These are phyloP conservation scores for Letharia lupina DNA, from an alignment of 495 filamentous ascomycete species.

Conservation along the genomic window DNA sequence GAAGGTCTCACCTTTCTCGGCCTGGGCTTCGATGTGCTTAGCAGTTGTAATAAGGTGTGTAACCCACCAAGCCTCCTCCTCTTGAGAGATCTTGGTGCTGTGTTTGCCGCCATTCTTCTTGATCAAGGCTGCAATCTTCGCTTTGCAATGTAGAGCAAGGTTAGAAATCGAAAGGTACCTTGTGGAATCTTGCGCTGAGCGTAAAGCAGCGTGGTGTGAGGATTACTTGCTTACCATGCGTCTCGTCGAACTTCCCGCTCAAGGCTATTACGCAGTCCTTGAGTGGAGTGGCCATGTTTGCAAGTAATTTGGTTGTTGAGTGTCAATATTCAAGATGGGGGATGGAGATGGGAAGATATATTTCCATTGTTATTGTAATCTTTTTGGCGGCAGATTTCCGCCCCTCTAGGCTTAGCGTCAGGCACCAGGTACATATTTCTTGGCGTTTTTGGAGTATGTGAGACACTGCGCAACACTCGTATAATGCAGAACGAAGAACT, in stretches of 20 bases:
- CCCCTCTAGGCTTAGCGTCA: conserved; percentile 1
- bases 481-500: neutral
- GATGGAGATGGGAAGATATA: neutral
- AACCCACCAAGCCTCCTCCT: conserved; percentile 24
- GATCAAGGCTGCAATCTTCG: conserved; percentile 34
- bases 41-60: conserved; percentile 48
- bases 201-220: conserved; percentile 5
- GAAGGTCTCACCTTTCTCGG: conserved; percentile 1
- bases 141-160: conserved; percentile 22
- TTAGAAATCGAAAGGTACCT: neutral
- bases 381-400: neutral
- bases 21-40: neutral
- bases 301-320: neutral
- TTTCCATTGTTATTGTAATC: neutral
- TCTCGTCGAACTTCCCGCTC: conserved; percentile 49
- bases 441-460: neutral
- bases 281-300: conserved; percentile 33
- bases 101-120: conserved; percentile 43
- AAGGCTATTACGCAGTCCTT: conserved; percentile 46
- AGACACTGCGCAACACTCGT: neutral
- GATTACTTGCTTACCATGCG: conserved; percentile 43
- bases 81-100: conserved; percentile 35
- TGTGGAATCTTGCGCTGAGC: neutral
- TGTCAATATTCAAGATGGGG: neutral
- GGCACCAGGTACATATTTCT: neutral